These are phyloP conservation scores for Tylopilus subfusipes DNA, from an alignment of 768 basidiomycete species.

Conservation along the genomic window DNA sequence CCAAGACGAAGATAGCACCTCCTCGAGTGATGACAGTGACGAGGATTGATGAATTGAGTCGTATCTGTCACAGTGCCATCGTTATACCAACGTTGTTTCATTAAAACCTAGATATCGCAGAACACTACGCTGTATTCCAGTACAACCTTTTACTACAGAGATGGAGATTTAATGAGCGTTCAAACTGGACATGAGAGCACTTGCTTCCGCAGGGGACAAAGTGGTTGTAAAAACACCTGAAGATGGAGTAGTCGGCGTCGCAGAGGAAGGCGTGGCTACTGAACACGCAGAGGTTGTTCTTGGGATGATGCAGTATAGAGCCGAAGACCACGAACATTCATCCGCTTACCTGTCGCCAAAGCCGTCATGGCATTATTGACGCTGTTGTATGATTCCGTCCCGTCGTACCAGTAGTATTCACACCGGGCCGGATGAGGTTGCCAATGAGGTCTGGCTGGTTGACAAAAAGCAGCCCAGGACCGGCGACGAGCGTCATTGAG, in stretches of 20 bases:
- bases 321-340: neutral
- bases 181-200: slow-evolving; percentile 35
- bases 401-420: neutral
- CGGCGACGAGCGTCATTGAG: slow-evolving; percentile 28
- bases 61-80: neutral
- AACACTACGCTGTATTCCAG: slow-evolving; percentile 1
- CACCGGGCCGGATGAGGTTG: neutral
- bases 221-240: slow-evolving; percentile 14
- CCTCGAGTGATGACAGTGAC: slow-evolving; percentile 54
- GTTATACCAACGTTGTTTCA: slow-evolving; percentile 3
- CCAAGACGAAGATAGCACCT: slow-evolving; percentile 47
- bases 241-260: slow-evolving; percentile 1
- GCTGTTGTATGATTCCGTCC: slow-evolving; percentile 3
- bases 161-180: neutral
- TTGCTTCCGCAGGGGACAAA: slow-evolving; percentile 17
- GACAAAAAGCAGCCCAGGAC: slow-evolving; percentile 63
- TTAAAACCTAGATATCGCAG: slow-evolving; percentile 5
- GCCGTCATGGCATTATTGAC: neutral
- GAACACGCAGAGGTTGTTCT: slow-evolving; percentile 20
- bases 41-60: slow-evolving; percentile 42
- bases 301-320: neutral
- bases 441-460: slow-evolving; percentile 47
- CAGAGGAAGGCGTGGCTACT: slow-evolving; percentile 24
- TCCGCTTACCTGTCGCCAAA: neutral
- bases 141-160: neutral